Percentiles rank a stretch among this genome's conserved stretches.
These are phyloP conservation scores for Seminavis robusta DNA, from an alignment of 108 stramenopile species.

Conservation along the genomic window DNA sequence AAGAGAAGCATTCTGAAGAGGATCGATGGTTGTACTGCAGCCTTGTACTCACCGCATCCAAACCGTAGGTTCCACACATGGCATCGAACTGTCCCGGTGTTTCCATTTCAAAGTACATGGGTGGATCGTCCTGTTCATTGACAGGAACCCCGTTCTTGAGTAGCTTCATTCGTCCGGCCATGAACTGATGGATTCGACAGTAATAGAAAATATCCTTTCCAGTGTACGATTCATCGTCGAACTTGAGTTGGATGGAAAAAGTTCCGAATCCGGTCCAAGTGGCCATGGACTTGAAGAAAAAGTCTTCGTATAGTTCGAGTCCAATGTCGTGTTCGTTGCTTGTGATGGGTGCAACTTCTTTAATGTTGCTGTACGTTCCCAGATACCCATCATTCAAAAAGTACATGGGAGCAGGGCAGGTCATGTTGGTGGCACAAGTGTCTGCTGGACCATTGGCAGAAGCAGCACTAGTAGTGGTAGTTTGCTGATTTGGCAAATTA, in stretches of 20 bases:
- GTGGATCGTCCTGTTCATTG: constrained; percentile 24
- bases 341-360: constrained; percentile 4
- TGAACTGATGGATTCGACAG: constrained; percentile 55
- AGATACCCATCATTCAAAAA: constrained; percentile 54
- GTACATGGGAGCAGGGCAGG: constrained; percentile 85
- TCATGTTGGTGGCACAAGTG: constrained; percentile 29
- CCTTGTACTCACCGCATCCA: too few species aligned
- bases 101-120: constrained; percentile 52
- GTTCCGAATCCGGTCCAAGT: constrained; percentile 56
- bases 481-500: too few species aligned
- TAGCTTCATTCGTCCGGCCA: constrained; percentile 76
- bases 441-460: too few species aligned
- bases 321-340: constrained; percentile 57
- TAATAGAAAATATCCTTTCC: too few species aligned
- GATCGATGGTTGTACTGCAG: too few species aligned
- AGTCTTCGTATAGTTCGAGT: constrained; percentile 77
- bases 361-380: constrained; percentile 51
- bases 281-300: constrained; percentile 67
- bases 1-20: too few species aligned
- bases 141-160: constrained; percentile 42
- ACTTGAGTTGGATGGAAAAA: neutral
- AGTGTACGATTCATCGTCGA: neutral
- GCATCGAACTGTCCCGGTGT: too few species aligned
- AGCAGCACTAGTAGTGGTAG: too few species aligned
- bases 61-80: too few species aligned